Conservation (phyloP, 495 filamentous ascomycete species). For the Penicillium odoratum region DNA sequence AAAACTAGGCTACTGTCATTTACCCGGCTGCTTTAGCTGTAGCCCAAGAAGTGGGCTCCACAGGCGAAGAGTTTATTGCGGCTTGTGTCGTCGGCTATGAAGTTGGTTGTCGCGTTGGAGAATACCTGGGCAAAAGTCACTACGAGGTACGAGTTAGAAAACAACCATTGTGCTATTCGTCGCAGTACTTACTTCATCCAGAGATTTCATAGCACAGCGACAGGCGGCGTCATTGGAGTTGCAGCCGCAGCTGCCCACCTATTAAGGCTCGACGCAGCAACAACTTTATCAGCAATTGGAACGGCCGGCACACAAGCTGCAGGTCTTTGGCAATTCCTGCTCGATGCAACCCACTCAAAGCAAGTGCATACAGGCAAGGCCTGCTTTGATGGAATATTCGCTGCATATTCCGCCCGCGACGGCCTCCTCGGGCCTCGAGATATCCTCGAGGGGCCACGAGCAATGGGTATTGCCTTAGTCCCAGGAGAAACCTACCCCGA, state of each 20-base stretch:
- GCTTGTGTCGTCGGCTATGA: conserved; percentile 41
- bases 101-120: conserved; percentile 34
- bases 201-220: conserved; percentile 38
- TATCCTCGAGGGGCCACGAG: conserved; percentile 37
- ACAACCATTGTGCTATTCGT: background rate
- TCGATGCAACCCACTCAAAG: conserved; percentile 39
- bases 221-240: conserved; percentile 35
- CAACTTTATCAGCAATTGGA: conserved; percentile 33
- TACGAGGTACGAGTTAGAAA: conserved; percentile 28
- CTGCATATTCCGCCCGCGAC: conserved; percentile 31
- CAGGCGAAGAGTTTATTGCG: conserved; percentile 35
- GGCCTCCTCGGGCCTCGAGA: conserved; percentile 34
- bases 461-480: conserved; percentile 33
- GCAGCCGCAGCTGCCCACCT: conserved; percentile 32
- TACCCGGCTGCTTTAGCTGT: conserved; percentile 38
- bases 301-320: conserved; percentile 41
- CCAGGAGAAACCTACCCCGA: conserved; percentile 27
- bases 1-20: conserved; percentile 32
- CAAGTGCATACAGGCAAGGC: conserved; percentile 41
- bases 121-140: conserved; percentile 35
- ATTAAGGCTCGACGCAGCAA: conserved; percentile 22
- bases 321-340: conserved; percentile 39
- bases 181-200: conserved; percentile 10
- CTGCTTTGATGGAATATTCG: conserved; percentile 39
- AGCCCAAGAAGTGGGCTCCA: conserved; percentile 31